Evolutionary conservation across 495 filamentous ascomycete species (phyloP), one percentile per base, ranked within the genome.

Genomic region (Penicillium malachiteum): DNA sequence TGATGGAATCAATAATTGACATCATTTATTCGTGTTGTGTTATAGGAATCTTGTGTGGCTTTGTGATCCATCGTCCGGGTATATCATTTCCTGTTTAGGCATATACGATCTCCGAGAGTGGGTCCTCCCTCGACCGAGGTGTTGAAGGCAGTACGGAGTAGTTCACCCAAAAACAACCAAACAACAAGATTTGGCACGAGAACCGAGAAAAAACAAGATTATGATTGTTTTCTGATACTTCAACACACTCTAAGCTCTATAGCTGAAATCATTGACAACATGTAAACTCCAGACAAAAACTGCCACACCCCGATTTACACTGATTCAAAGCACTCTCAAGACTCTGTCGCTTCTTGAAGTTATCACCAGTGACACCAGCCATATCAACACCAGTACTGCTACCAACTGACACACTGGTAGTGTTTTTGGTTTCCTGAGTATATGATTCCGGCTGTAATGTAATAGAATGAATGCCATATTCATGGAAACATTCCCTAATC

Each of bases 401-500:
- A 4, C 21, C 21, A 26, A 26, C 21, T 26, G 21, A 26, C 21
- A 26, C 21, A 26, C 21, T 26, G 21, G 21, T 26, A 26, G 21
- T 26, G 21, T 26, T 26, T 26, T 26, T 26, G 21, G 1, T 26
- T 4, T 26, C 21, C 21, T 32, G 39, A 12, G 13, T 37, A 11
- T 35, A 43, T 10, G 33, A 39, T 50, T 78, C 75, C n/a, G 76
- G 77, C 55, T 80, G 75, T 38, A 80, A 37, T 1, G 77, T 80
- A 17, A 55, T 65, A 5, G 69, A 73, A 56, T 80, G 75, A 39
- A 80, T 67, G 0, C 77, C 77, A 58, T 78, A 80, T 1, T 66
- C 68, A 63, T 76, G 73, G 32, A 80, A 69, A 54, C 76, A 79
- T 43, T 80, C 76, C 12, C 58, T 63, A 17, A 78, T 66, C 1